Evolutionary conservation across 2,329 filamentous ascomycete species (phyloP).

Genomic region (Mollisia scopiformis): DNA sequence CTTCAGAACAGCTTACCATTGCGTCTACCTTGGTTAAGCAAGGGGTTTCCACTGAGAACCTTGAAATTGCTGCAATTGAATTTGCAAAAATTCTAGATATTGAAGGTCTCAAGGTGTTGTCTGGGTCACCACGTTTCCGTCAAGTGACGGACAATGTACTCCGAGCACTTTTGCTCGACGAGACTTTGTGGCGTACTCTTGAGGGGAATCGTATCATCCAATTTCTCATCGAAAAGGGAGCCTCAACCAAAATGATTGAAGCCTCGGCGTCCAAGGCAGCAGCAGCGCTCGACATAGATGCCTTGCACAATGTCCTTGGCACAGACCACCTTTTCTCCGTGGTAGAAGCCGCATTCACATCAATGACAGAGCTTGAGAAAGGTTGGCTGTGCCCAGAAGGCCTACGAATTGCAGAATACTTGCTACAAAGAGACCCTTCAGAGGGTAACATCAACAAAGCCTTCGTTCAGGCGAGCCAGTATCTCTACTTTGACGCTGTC

Average conservation of each 20-base stretch:
- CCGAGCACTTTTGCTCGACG: background rate
- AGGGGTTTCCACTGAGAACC: background rate
- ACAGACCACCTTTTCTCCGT: background rate
- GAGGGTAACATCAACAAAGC: background rate
- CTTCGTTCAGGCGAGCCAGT: background rate
- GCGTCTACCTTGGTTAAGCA: background rate
- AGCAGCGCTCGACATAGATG: background rate
- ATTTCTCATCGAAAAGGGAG: background rate
- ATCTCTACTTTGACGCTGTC: background rate
- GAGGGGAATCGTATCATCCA: background rate
- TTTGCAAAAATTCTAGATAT: background rate
- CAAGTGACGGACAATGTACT: background rate
- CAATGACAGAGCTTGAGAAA: background rate
- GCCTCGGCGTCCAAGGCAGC: background rate
- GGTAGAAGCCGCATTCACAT: background rate
- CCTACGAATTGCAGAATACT: background rate
- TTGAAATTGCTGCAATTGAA: background rate
- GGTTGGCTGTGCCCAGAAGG: background rate
- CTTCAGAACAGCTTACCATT: constrained; percentile 6
- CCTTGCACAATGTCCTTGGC: background rate
- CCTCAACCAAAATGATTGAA: background rate
- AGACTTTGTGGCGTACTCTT: background rate
- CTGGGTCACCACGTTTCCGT: background rate
- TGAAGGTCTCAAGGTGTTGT: background rate
- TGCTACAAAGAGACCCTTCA: background rate